phyloP scores from a whole-genome alignment of 2,329 filamentous ascomycete genomes.

The Thyridium curvatum region DNA sequence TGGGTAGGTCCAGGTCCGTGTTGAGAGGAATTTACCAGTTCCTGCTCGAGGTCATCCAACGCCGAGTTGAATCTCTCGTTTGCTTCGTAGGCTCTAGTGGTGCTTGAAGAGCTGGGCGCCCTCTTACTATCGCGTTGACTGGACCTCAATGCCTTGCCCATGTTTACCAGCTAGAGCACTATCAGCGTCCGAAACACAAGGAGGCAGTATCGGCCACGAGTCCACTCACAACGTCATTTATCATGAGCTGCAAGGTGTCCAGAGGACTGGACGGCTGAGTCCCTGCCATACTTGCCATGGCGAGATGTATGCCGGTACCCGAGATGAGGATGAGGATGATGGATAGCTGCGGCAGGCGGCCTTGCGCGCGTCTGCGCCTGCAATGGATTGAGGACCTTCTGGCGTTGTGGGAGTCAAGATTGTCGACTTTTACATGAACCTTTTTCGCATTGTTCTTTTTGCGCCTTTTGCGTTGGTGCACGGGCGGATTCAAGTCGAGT shows the following conservation, averaged over 20 bases:
- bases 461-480: too few relatives aligned
- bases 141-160: constrained; percentile 48
- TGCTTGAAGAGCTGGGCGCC: constrained; percentile 23
- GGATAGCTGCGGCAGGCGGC: too few relatives aligned
- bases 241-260: constrained; percentile 42
- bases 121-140: constrained; percentile 38
- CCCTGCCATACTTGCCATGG: constrained; percentile 19
- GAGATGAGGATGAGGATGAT: too few relatives aligned
- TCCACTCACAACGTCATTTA: constrained; percentile 44
- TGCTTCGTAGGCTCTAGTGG: constrained; percentile 38
- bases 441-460: too few relatives aligned
- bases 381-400: too few relatives aligned
- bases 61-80: constrained; percentile 43
- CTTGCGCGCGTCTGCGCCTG: too few relatives aligned
- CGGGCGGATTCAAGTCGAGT: too few relatives aligned
- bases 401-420: too few relatives aligned
- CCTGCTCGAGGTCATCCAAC: constrained; percentile 49
- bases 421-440: too few relatives aligned
- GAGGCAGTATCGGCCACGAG: neutral
- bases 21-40: constrained; percentile 41
- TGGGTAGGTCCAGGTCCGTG: too few relatives aligned
- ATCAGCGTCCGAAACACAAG: neutral
- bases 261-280: constrained; percentile 30
- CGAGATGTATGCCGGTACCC: neutral
- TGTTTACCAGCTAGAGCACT: constrained; percentile 45